Base-by-base conservation (phyloP, 2,329 filamentous ascomycete genomes). In the Penicillium expansum region DNA sequence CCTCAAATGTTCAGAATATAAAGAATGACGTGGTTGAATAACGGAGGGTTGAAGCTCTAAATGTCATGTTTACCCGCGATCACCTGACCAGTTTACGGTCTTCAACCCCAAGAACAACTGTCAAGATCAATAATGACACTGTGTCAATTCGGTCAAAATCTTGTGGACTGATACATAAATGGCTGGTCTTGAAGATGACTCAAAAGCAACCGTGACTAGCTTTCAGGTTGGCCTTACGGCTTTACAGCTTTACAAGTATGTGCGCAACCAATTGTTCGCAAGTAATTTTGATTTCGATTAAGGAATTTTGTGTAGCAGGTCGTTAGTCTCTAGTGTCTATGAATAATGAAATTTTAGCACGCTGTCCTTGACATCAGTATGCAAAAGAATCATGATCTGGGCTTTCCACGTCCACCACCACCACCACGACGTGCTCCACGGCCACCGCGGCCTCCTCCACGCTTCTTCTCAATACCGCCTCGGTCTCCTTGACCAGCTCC, bases 391-490 rank as follows among this genome's bases (percentile, higher is more conserved):
- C 32, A 52, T 32, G 48, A 45, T 52, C 54, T 56, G n/a, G 54
- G 48, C 33, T 33, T 52, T 39, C 54, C 41, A 35, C 54, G 54
- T 44, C 64, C 51, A 32, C 60, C 51, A 14, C 63, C 53, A n/a
- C 64, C 45, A 16, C 60, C 24, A n/a, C 64, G 33, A 5, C 62
- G 59, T 6, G 59, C 58, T 18, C 61, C 45, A 10, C 62, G 56
- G 14, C 62, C 58, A 13, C 27, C 27, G 27, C 27, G 27, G 27
- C 27, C 44, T 27, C 61, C 58, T 52, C 61, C 63, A 20, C 60
- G 56, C 4, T 42, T 61, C 62, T 67, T 68, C 45, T 65, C 57
- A n/a, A 67, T 50, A 30, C 61, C 56, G 24, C 60, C 59, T 24
- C 58, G 44, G 10, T 62, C 66, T 30, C 56, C 58, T 10, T 55